Conservation (phyloP, 495 filamentous ascomycete genomes). For the Aspergillus avenaceus region DNA sequence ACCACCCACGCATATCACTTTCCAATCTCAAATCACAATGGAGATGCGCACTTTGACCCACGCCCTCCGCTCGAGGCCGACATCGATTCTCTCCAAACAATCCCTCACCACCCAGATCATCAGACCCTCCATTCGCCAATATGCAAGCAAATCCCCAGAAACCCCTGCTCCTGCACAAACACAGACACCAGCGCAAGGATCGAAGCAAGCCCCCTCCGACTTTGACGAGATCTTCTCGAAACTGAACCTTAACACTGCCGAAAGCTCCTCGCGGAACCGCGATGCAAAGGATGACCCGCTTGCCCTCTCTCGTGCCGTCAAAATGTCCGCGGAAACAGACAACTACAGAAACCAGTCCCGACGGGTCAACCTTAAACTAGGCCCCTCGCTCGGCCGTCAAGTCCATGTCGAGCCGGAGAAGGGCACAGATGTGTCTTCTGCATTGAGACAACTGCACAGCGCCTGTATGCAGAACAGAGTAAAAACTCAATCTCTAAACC, state of each 20-base stretch:
- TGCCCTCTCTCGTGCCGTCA: constrained; percentile 21
- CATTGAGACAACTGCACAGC: constrained; percentile 24
- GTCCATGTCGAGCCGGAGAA: constrained; percentile 33
- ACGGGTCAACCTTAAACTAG: constrained; percentile 35
- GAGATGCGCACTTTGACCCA: constrained; percentile 33
- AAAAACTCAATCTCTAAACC: constrained; percentile 15
- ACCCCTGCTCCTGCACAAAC: background rate
- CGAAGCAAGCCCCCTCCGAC: constrained; percentile 14
- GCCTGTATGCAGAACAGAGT: constrained; percentile 27
- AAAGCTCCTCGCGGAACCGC: constrained; percentile 1
- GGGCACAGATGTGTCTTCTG: constrained; percentile 28
- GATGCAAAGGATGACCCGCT: constrained; percentile 11
- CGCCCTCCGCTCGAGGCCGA: constrained; percentile 32
- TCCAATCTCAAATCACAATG: constrained; percentile 29
- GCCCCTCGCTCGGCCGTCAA: constrained; percentile 39
- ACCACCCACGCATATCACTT: background rate
- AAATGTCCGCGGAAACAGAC: constrained; percentile 11
- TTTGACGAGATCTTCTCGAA: constrained; percentile 38
- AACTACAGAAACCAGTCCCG: constrained; percentile 13
- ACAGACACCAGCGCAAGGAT: background rate
- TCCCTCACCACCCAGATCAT: constrained; percentile 6
- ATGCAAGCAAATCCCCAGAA: constrained; percentile 16
- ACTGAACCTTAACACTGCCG: constrained; percentile 23
- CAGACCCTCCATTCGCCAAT: constrained; percentile 6
- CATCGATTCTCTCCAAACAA: constrained; percentile 21